Evolutionary conservation across 225 moss, liverwort and hornwort genomes (phyloP).

Genomic region (Thuidium tamariscinum): DNA sequence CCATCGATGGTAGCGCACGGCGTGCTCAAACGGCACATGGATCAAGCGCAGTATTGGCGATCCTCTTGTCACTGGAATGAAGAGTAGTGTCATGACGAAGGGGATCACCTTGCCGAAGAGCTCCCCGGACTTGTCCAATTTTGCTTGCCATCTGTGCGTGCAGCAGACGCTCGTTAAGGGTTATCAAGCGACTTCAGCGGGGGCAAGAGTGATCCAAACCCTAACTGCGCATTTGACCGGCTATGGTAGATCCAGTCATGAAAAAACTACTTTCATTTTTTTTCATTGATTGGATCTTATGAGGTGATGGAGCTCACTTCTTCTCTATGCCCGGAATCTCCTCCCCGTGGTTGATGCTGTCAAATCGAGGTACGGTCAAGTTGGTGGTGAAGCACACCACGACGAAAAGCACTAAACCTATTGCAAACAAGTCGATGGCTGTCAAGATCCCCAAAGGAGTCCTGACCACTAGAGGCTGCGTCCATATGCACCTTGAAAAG

Average conservation of each 20-base stretch:
- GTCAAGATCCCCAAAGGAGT: slow-evolving; percentile 33
- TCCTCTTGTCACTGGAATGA: slow-evolving; percentile 44
- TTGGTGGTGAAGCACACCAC: slow-evolving; percentile 30
- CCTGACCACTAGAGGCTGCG: slow-evolving; percentile 36
- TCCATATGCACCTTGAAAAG: slow-evolving; percentile 28
- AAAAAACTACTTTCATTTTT: not conserved
- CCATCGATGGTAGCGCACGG: slow-evolving; percentile 72
- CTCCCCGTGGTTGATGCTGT: slow-evolving; percentile 27
- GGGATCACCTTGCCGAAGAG: slow-evolving; percentile 31
- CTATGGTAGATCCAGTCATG: not conserved
- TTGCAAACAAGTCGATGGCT: slow-evolving; percentile 28
- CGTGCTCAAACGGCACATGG: slow-evolving; percentile 56
- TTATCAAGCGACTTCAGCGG: not conserved
- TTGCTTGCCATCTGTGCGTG: slow-evolving; percentile 25
- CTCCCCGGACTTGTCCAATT: slow-evolving; percentile 31
- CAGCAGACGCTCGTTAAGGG: not conserved
- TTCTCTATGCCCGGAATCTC: slow-evolving; percentile 24
- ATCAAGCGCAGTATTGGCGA: slow-evolving; percentile 44
- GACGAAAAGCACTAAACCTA: slow-evolving; percentile 18
- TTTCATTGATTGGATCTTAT: not conserved
- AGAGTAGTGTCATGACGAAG: slow-evolving; percentile 25
- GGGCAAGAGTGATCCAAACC: not conserved
- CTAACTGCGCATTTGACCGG: not conserved
- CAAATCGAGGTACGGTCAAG: slow-evolving; percentile 28
- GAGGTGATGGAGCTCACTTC: slow-evolving; percentile 8